Conservation (phyloP, 2,329 filamentous ascomycete species). For the Trichoderma polysporum region DNA sequence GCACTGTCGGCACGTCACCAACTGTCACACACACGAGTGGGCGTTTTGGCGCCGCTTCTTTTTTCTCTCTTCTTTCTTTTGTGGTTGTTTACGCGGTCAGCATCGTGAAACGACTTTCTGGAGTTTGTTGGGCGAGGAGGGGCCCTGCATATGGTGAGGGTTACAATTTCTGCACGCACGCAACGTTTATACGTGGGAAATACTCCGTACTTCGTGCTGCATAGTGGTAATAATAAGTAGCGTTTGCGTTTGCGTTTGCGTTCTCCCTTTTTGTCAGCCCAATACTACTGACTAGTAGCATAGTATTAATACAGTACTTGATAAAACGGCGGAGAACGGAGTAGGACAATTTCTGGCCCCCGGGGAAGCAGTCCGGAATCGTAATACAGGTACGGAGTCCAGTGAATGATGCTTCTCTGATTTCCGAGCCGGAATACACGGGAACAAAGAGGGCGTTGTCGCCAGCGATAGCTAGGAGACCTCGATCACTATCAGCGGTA, state of each 20-base stretch:
- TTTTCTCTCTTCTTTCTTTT: neutral
- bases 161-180: too few species aligned
- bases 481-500: neutral
- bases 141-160: too few species aligned
- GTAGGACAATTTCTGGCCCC: neutral
- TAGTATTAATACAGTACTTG: neutral
- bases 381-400: neutral
- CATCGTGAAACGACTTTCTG: neutral
- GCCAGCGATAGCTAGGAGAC: constrained; percentile 12
- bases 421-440: constrained; percentile 14
- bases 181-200: too few species aligned
- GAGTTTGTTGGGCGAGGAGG: too few species aligned
- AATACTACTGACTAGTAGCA: neutral
- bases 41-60: neutral
- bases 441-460: neutral
- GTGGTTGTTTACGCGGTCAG: neutral
- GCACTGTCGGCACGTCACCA: constrained; percentile 21
- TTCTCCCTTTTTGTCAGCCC: neutral
- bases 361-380: neutral
- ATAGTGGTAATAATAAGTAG: too few species aligned
- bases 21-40: constrained; percentile 13
- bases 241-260: too few species aligned
- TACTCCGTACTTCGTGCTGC: too few species aligned
- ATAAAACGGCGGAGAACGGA: neutral
- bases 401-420: neutral